Base-by-base conservation (phyloP, 106 monocot species). In the Acorus gramineus region DNA sequence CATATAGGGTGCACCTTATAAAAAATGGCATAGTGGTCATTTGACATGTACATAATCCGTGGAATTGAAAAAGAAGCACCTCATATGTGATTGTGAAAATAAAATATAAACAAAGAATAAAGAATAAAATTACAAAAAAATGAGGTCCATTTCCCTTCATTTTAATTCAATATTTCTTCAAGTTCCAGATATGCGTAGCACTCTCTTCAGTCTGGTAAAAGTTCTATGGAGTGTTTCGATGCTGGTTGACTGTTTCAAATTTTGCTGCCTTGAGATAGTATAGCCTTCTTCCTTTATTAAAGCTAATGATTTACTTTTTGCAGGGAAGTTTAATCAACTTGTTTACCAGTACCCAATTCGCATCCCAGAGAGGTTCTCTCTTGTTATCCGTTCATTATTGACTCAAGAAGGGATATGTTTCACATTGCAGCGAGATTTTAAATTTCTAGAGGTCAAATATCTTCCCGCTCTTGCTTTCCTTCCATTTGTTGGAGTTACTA, bases 381-480 rank as follows among this genome's bases (percentile, higher is more conserved):
- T 98, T 65, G 96, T 98, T 54, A 98, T 98, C 46, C 96, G 96
- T 70, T 98, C 96, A 71, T 75, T 98, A 55, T 77, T 98, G 70
- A 98, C 96, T 44, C 96, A 98, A 67, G 96, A 98, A 78, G 96
- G 96, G 58, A 98, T 98, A 11, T 98, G 96, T 68, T 92, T 92
- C 65, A 98, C 92, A 12, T 58, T 98, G 59, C 47, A 92, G 72
- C 91, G 85, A 52, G 88, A 98, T 77, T 98, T 98, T 77, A 98
- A 98, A 66, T 92, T 98, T 86, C 92, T 98, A 68, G 96, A 98
- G 96, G 96, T 98, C 68, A 77, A 62, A 64, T 48, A 55, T 53
- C 51, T 55, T 44, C 28, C n/a, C n/a, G 4, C 45, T 11, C 8
- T 50, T 4, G 52, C 10, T 56, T 11, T 47, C 11, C 43, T 46